These are phyloP conservation scores for Quercus berberidifolia DNA, from an alignment of 306 rosid species.

Conservation along the genomic window DNA sequence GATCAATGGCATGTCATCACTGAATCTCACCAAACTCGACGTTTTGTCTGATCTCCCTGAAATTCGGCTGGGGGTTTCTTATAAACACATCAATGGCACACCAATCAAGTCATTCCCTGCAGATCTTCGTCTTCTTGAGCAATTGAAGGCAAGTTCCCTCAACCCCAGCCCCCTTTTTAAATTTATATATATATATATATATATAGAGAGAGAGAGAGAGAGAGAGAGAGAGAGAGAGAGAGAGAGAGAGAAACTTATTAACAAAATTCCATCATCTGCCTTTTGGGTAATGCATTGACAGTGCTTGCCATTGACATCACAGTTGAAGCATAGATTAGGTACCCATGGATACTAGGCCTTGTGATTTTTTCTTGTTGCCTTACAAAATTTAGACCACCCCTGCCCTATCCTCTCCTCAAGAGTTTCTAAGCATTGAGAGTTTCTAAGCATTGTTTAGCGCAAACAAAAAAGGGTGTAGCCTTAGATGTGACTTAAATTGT, in stretches of 20 bases:
- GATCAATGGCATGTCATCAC: constrained; percentile 82
- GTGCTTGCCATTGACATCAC: background rate
- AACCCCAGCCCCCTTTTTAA: background rate
- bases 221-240: too few relatives aligned
- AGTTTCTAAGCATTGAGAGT: background rate
- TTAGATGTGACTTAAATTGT: background rate
- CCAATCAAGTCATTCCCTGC: constrained; percentile 71
- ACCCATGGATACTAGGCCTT: background rate
- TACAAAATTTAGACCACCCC: background rate
- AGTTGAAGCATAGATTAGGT: background rate
- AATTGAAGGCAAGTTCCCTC: constrained; percentile 58
- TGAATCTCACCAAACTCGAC: constrained; percentile 93
- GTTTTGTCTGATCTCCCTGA: constrained; percentile 75
- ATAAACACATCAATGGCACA: constrained; percentile 61
- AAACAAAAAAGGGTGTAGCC: background rate
- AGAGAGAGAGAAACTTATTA: background rate
- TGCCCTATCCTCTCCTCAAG: background rate
- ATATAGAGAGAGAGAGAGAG: too few relatives aligned
- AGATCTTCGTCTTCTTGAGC: constrained; percentile 83
- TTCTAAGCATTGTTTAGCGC: background rate
- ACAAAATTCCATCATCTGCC: background rate
- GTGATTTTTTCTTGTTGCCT: background rate
- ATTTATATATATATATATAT: too few relatives aligned
- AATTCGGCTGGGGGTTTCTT: constrained; percentile 74
- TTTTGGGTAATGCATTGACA: background rate